Conservation (phyloP, 108 stramenopile genomes). For the Ochromonas danica region DNA sequence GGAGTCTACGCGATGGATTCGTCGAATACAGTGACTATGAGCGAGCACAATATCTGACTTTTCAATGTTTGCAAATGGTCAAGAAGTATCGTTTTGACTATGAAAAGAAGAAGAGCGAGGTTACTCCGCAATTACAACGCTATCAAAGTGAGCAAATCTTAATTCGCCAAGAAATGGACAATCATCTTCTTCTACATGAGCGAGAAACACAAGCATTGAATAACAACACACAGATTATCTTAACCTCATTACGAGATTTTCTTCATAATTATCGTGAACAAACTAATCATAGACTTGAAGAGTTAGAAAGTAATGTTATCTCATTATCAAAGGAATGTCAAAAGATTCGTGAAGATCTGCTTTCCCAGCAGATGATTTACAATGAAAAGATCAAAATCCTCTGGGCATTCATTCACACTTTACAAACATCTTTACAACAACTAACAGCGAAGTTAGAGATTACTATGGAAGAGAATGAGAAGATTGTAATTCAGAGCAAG, state of each 20-base stretch:
- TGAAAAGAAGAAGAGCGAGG: no score
- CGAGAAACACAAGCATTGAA: no score
- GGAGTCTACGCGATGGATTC: neutral
- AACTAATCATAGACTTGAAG: no score
- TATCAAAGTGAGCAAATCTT: no score
- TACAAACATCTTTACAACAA: slow-evolving; percentile 23
- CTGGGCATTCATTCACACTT: slow-evolving; percentile 13
- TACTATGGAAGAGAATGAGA: slow-evolving; percentile 3
- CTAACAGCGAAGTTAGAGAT: slow-evolving; percentile 6
- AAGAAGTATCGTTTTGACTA: no score
- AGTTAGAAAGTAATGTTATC: neutral
- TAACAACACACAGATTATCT: no score
- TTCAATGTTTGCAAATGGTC: neutral
- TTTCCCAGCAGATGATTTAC: neutral
- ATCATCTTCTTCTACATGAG: no score
- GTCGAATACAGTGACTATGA: slow-evolving; percentile 28
- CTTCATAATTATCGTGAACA: no score
- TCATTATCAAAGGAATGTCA: slow-evolving; percentile 32
- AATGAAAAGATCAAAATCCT: slow-evolving; percentile 11
- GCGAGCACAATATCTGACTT: neutral
- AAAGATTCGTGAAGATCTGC: slow-evolving; percentile 23
- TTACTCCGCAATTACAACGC: no score
- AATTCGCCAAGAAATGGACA: no score
- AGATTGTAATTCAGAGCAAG: slow-evolving; percentile 25
- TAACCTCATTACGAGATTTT: no score